Base-by-base conservation (phyloP, 169 alveolate genomes). In the Theileria annulata region DNA sequence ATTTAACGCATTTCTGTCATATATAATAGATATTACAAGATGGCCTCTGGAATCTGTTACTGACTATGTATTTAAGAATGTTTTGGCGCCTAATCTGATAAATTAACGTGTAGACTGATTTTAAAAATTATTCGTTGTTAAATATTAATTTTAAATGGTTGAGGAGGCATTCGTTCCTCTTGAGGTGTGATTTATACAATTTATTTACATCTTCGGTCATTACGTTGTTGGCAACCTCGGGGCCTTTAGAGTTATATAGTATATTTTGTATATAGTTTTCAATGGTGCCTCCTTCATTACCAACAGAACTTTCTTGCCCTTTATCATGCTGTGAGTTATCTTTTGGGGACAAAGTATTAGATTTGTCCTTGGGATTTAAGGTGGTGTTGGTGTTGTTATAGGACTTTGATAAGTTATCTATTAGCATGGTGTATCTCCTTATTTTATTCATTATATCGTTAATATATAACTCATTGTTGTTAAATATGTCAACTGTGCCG, bases 361-460 rank as follows among this genome's bases (percentile, higher is more conserved):
- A 42, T 42, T 42, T 42, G 51, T 42, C 51, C 51, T 42, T 42
- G 51, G 51, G 51, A 42, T 42, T 42, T 8, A 42, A 8, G 15
- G 51, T 42, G 51, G 51, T 8, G 13, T 2, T 42, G 15, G 51
- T 42, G 66, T 15, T 13, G 27, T 30, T 12, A 58, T 81, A 81
- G 75, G 21, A 70, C 75, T 47, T 75, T 17, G 78, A 37, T 47
- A 81, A 17, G 70, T 37, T 37, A 13, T 75, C 80, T 10, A 81
- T 49, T 79, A 81, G 42, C 37, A 62, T 23, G 8, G 71, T 5
- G 56, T 81, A 83, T 30, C 80, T 54, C 23, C 56, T 31, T 47
- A 81, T 28, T 71, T 71, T 63, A 49, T 47, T 10, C 67, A 74
- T 48, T 12, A 81, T 81, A 25, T 72, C 71, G 15, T 56, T 56